Evolutionary conservation across 2,329 filamentous ascomycete species (phyloP).

Genomic region (Alternaria sp.): DNA sequence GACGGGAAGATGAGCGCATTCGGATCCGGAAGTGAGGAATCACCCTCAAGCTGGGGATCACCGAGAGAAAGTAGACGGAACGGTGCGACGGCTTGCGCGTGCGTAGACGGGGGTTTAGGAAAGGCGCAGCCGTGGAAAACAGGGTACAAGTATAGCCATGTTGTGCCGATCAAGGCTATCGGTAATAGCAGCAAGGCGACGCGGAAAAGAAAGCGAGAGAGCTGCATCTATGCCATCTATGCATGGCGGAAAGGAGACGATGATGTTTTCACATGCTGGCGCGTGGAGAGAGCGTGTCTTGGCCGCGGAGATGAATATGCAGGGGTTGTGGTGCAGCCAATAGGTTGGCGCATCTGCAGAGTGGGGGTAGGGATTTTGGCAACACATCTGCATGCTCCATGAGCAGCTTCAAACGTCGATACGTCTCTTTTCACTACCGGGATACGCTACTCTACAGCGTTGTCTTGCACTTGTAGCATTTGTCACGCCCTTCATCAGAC

Average conservation of each 20-base stretch:
- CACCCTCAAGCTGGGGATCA: conserved; percentile 93
- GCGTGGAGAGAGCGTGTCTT: conserved; percentile 15
- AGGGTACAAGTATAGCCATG: conserved; percentile 90
- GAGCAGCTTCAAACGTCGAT: no score
- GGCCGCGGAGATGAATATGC: conserved; percentile 6
- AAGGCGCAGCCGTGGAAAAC: conserved; percentile 81
- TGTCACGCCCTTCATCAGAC: no score
- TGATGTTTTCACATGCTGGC: conserved; percentile 16
- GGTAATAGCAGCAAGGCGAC: conserved; percentile 65
- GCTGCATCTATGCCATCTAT: conserved; percentile 64
- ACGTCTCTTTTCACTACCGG: no score
- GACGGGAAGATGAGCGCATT: conserved; percentile 50
- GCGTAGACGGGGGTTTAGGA: conserved; percentile 56
- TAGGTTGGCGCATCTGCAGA: no score
- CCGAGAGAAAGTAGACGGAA: conserved; percentile 89
- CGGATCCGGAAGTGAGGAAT: conserved; percentile 75
- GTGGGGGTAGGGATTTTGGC: no score
- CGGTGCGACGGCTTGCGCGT: conserved; percentile 62
- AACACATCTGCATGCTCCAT: rapidly evolving
- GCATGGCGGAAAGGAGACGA: conserved; percentile 37
- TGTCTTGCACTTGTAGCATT: no score
- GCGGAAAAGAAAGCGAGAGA: conserved; percentile 57
- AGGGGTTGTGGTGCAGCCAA: conserved; percentile 7
- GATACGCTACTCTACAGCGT: no score
- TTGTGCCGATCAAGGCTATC: conserved; percentile 72